phyloP scores from a whole-genome alignment of 495 filamentous ascomycete species.

The Aspergillus sclerotioniger region DNA sequence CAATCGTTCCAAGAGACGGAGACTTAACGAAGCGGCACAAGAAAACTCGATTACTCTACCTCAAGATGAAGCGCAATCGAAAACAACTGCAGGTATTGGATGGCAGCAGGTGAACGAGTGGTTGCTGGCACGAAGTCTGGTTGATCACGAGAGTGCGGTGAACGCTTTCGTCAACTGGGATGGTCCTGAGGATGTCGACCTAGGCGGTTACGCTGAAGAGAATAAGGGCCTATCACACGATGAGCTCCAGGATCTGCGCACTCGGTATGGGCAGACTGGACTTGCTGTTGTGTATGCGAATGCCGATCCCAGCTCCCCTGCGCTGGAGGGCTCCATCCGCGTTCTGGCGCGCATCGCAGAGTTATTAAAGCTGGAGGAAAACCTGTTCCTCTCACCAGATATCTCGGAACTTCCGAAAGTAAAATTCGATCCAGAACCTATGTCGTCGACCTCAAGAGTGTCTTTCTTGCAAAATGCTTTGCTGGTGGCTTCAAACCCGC shows the following conservation, averaged over 20 bases:
- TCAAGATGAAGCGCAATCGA: slow-evolving; percentile 21
- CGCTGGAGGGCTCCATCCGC: slow-evolving; percentile 59
- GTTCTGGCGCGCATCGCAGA: slow-evolving; percentile 59
- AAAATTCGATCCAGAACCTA: slow-evolving; percentile 31
- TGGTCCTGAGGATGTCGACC: slow-evolving; percentile 75
- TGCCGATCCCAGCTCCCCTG: slow-evolving; percentile 54
- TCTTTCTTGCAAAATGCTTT: slow-evolving; percentile 55
- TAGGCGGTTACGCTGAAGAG: slow-evolving; percentile 63
- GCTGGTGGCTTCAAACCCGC: slow-evolving; percentile 57
- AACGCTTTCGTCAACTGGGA: slow-evolving; percentile 71
- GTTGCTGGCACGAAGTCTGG: slow-evolving; percentile 64
- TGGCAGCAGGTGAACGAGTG: slow-evolving; percentile 82
- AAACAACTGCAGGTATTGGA: slow-evolving; percentile 35
- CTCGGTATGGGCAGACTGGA: slow-evolving; percentile 68
- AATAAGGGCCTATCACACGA: slow-evolving; percentile 49
- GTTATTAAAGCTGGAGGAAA: slow-evolving; percentile 59
- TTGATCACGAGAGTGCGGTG: slow-evolving; percentile 50
- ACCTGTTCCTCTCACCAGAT: slow-evolving; percentile 33
- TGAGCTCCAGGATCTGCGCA: slow-evolving; percentile 51
- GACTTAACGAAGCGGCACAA: slow-evolving; percentile 37
- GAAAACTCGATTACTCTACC: slow-evolving; percentile 31
- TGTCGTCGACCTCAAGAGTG: slow-evolving; percentile 45
- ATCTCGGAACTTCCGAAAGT: slow-evolving; percentile 29
- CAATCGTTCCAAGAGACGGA: slow-evolving; percentile 58
- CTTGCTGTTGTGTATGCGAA: slow-evolving; percentile 72